phyloP scores from a whole-genome alignment of 129 eudicot species.

The Logfia minima region DNA sequence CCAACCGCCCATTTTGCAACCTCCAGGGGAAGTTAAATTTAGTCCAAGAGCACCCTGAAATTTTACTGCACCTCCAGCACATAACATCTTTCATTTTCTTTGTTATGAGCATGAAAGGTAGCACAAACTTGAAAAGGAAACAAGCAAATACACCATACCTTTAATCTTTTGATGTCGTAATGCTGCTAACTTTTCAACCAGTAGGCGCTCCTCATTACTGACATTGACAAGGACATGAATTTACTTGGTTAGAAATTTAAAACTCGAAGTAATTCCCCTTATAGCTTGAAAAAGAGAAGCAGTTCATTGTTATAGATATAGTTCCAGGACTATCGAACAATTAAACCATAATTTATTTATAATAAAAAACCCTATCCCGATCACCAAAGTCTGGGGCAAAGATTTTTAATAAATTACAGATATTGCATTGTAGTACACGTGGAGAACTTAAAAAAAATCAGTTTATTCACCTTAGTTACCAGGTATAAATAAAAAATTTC shows the following conservation, averaged over 20 bases:
- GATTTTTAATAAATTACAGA: background rate
- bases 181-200: constrained; percentile 70
- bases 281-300: background rate
- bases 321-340: background rate
- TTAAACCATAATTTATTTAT: background rate
- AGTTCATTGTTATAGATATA: background rate
- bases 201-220: constrained; percentile 69
- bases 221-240: constrained; percentile 14
- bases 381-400: background rate
- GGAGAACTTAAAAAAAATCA: background rate
- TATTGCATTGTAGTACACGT: background rate
- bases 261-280: background rate
- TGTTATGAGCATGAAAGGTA: background rate
- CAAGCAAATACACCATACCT: constrained; percentile 23
- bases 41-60: background rate
- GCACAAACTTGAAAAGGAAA: background rate
- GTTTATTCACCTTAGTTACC: background rate
- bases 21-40: background rate
- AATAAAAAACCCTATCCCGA: background rate
- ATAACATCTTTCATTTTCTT: no score
- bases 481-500: background rate
- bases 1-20: background rate
- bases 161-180: constrained; percentile 37
- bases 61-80: no score
- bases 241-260: constrained; percentile 13